These are phyloP conservation scores for Tuber microsphaerosporum DNA, from an alignment of 495 filamentous ascomycete species.

Conservation along the genomic window DNA sequence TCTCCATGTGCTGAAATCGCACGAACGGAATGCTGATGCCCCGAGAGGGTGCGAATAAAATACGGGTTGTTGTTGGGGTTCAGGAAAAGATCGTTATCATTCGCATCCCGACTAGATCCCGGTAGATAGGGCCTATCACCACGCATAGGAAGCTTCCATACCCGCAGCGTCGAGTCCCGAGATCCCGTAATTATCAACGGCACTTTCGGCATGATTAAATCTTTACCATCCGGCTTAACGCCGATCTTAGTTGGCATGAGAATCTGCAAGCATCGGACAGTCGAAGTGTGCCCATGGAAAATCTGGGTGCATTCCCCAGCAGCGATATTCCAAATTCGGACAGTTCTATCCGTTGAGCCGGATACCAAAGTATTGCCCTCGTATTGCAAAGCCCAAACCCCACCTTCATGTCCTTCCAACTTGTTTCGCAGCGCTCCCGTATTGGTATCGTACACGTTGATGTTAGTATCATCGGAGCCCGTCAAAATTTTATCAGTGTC, in stretches of 20 bases:
- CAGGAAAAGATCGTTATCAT: constrained; percentile 50
- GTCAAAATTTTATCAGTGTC: constrained; percentile 97
- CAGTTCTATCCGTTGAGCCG: constrained; percentile 90
- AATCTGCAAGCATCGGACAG: constrained; percentile 92
- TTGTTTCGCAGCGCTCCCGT: constrained; percentile 76
- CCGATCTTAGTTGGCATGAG: constrained; percentile 77
- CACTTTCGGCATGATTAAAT: constrained; percentile 81
- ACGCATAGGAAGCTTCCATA: constrained; percentile 90
- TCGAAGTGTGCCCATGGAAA: constrained; percentile 96
- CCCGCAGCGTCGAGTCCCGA: constrained; percentile 83
- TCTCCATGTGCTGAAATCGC: constrained; percentile 94
- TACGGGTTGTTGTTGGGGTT: constrained; percentile 82
- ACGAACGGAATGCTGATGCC: constrained; percentile 91
- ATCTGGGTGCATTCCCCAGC: constrained; percentile 83
- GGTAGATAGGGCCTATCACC: constrained; percentile 69
- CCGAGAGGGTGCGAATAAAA: constrained; percentile 77
- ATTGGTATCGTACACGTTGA: constrained; percentile 97
- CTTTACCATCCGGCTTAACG: constrained; percentile 60
- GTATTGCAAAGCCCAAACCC: constrained; percentile 97
- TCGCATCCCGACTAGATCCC: constrained; percentile 16
- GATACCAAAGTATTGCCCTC: constrained; percentile 91
- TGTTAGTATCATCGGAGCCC: constrained; percentile 94
- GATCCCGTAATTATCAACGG: constrained; percentile 96
- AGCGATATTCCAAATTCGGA: constrained; percentile 96
- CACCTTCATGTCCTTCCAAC: constrained; percentile 88